phyloP scores from a whole-genome alignment of 176 grass and related monocot species.

The Cocos nucifera region DNA sequence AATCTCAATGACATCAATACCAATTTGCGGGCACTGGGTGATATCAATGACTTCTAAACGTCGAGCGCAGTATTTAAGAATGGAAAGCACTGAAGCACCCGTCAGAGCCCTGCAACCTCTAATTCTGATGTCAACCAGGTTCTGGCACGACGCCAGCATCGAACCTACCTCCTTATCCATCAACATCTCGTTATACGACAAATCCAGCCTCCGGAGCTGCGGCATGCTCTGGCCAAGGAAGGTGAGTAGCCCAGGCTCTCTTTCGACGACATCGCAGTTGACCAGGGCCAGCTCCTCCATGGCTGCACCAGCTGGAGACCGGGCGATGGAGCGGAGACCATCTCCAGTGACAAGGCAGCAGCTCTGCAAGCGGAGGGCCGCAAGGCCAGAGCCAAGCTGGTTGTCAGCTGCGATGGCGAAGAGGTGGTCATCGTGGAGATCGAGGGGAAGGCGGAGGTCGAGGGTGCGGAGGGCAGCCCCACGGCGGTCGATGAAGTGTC shows the following conservation, averaged over 20 bases:
- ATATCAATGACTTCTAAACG: conserved; percentile 61
- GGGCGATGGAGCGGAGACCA: conserved; percentile 75
- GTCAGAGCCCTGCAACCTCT: conserved; percentile 61
- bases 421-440: conserved; percentile 88
- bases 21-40: conserved; percentile 42
- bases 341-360: conserved; percentile 85
- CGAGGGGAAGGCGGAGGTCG: conserved; percentile 85
- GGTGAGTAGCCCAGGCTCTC: conserved; percentile 58
- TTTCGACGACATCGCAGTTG: conserved; percentile 74
- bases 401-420: conserved; percentile 40
- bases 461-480: conserved; percentile 45
- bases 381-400: conserved; percentile 13
- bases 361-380: conserved; percentile 66
- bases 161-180: conserved; percentile 63
- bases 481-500: conserved; percentile 67
- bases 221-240: conserved; percentile 83
- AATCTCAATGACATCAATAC: conserved; percentile 27
- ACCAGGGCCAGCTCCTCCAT: conserved; percentile 86
- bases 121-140: conserved; percentile 59
- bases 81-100: conserved; percentile 21
- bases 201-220: conserved; percentile 44
- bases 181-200: conserved; percentile 81
- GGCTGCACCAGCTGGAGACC: conserved; percentile 31
- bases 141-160: conserved; percentile 76
- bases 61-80: conserved; percentile 53